Evolutionary conservation across 768 basidiomycete genomes (phyloP).

Genomic region (Saitozyma podzolica): DNA sequence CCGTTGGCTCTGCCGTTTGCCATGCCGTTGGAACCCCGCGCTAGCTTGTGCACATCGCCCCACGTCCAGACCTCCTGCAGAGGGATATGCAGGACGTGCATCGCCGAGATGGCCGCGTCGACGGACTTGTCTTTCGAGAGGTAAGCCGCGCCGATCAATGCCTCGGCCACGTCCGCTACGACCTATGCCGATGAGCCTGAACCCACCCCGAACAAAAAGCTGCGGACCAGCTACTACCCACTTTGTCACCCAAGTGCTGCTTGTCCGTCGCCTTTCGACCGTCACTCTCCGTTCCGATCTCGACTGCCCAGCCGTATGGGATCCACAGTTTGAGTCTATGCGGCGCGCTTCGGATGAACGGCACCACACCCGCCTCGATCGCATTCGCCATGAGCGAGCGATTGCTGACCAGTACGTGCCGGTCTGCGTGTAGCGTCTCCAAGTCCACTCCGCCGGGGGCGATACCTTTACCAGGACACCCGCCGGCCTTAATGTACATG

Average conservation of each 20-base stretch:
- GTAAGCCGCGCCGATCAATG: constrained; percentile 37
- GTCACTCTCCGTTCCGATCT: background rate
- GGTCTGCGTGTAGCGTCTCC: constrained; percentile 1
- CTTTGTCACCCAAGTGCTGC: constrained; percentile 36
- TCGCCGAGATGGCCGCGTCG: constrained; percentile 10
- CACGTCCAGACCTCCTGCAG: constrained; percentile 3
- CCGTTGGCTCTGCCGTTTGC: background rate
- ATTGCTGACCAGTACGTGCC: constrained; percentile 29
- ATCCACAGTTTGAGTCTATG: constrained; percentile 21
- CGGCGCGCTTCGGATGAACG: constrained; percentile 18
- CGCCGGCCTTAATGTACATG: constrained; percentile 6
- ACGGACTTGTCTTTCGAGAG: constrained; percentile 14
- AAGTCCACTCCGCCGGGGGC: no score
- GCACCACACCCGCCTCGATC: constrained; percentile 14
- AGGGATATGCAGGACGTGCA: constrained; percentile 12
- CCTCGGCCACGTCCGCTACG: constrained; percentile 41
- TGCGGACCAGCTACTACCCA: constrained; percentile 13
- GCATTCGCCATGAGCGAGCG: constrained; percentile 16
- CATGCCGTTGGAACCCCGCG: background rate
- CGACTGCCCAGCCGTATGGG: constrained; percentile 21
- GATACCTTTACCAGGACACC: no score
- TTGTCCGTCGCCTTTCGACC: background rate
- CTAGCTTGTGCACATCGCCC: constrained; percentile 8
- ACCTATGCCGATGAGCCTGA: constrained; percentile 12
- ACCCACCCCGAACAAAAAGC: background rate